These are phyloP conservation scores for Paramyrothecium sp. DNA, from an alignment of 2,329 filamentous ascomycete species.

Conservation along the genomic window DNA sequence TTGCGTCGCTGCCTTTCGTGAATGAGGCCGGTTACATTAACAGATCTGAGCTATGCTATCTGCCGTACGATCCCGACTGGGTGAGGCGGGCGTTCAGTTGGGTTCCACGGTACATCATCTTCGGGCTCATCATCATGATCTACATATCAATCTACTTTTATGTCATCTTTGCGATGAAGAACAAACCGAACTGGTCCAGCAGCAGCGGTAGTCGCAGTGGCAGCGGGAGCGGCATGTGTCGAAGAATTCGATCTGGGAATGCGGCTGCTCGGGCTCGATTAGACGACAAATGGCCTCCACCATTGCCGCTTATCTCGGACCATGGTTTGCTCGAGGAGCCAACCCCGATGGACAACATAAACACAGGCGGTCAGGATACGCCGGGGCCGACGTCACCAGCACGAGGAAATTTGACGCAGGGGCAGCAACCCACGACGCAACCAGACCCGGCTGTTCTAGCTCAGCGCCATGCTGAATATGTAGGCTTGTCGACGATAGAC, in stretches of 20 bases:
- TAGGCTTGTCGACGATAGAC: not conserved
- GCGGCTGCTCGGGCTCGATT: too few relatives aligned
- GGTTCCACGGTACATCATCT: not conserved
- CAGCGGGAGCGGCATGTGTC: not conserved
- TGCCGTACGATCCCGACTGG: not conserved
- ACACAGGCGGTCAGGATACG: not conserved
- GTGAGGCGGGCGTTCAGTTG: slow-evolving; percentile 1
- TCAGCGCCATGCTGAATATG: not conserved
- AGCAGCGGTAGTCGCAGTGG: not conserved
- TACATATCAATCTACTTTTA: not conserved
- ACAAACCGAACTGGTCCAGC: not conserved
- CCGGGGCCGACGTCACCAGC: not conserved
- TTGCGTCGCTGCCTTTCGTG: not conserved
- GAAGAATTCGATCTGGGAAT: not conserved
- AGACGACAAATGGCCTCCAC: not conserved
- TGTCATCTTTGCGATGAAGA: not conserved
- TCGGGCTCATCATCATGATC: not conserved
- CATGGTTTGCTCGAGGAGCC: not conserved
- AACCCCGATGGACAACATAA: not conserved
- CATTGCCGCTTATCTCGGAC: not conserved
- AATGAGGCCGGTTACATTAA: not conserved
- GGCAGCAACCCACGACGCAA: too few relatives aligned
- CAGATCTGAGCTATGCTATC: not conserved
- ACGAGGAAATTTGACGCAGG: not conserved
- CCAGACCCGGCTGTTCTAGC: not conserved